phyloP scores from a whole-genome alignment of 2,329 filamentous ascomycete species.

The Fusarium subtropicale region DNA sequence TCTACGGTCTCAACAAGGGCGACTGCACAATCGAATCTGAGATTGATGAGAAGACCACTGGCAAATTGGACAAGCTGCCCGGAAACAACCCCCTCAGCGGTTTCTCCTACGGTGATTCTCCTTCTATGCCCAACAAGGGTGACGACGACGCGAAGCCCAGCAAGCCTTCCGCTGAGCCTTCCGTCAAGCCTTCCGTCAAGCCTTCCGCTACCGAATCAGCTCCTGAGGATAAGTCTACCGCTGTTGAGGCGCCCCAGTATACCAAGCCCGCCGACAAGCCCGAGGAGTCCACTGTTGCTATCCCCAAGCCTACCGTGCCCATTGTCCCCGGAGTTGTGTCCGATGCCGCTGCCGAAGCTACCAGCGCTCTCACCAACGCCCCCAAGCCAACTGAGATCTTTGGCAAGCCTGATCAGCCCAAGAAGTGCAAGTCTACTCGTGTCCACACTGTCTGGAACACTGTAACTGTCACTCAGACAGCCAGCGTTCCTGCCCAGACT shows the following conservation, averaged over 20 bases:
- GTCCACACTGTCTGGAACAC: slow-evolving; percentile 59
- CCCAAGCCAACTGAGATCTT: slow-evolving; percentile 34
- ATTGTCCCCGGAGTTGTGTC: slow-evolving; percentile 33
- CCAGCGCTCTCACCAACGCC: slow-evolving; percentile 17
- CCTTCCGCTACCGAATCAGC: slow-evolving; percentile 30
- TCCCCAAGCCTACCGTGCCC: slow-evolving; percentile 19
- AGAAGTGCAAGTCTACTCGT: slow-evolving; percentile 45
- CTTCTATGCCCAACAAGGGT: slow-evolving; percentile 12
- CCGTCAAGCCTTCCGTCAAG: slow-evolving; percentile 2
- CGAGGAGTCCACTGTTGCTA: slow-evolving; percentile 8
- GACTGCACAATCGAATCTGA: slow-evolving; percentile 64
- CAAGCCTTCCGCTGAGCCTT: slow-evolving; percentile 17
- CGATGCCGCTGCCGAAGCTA: slow-evolving; percentile 29
- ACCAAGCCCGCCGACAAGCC: slow-evolving; percentile 24
- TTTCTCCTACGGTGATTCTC: slow-evolving; percentile 58
- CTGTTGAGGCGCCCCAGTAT: slow-evolving; percentile 15
- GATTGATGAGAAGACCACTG: slow-evolving; percentile 59
- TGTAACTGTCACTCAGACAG: slow-evolving; percentile 56
- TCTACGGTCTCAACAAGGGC: slow-evolving; percentile 62
- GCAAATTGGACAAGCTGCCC: slow-evolving; percentile 62
- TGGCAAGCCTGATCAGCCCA: slow-evolving; percentile 36
- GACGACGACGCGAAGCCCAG: slow-evolving; percentile 21
- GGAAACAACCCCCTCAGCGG: slow-evolving; percentile 67
- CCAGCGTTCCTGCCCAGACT: slow-evolving; percentile 35
- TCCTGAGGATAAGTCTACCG: slow-evolving; percentile 26